Conservation (phyloP, 768 basidiomycete species). For the Mycena amicta region DNA sequence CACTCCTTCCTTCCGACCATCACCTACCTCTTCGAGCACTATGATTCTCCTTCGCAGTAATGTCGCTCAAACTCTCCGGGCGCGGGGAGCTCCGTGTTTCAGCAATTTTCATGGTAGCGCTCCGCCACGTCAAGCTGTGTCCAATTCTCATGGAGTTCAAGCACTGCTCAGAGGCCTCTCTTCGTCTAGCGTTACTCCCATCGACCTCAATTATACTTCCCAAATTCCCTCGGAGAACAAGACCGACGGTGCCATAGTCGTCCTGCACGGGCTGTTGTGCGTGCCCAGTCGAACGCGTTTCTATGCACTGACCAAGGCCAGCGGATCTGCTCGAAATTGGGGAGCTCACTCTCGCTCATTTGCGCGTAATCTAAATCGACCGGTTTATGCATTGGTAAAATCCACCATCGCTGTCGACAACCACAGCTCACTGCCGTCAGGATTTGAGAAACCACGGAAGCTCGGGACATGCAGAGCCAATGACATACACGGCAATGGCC, state of each 20-base stretch:
- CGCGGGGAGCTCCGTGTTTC: too few species aligned
- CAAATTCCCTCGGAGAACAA: slow-evolving; percentile 29
- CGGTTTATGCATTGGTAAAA: slow-evolving; percentile 74
- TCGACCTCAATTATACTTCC: slow-evolving; percentile 13
- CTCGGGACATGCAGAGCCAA: slow-evolving; percentile 73
- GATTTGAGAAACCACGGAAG: slow-evolving; percentile 90
- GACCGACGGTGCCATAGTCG: slow-evolving; percentile 49
- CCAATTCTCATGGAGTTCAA: too few species aligned
- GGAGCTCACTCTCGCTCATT: slow-evolving; percentile 77
- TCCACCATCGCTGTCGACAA: not conserved
- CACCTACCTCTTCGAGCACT: too few species aligned
- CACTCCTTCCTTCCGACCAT: too few species aligned
- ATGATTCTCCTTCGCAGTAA: too few species aligned
- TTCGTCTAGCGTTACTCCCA: not conserved
- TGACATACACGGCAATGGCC: slow-evolving; percentile 82
- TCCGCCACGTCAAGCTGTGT: too few species aligned
- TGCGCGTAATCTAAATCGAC: slow-evolving; percentile 59
- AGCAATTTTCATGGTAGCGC: too few species aligned
- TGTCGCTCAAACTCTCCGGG: too few species aligned
- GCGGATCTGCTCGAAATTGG: slow-evolving; percentile 92
- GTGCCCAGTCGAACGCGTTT: not conserved
- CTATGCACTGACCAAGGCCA: slow-evolving; percentile 38
- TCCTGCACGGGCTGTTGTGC: slow-evolving; percentile 69
- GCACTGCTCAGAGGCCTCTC: too few species aligned
- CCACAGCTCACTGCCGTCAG: slow-evolving; percentile 34